A percentile compares a stretch with the other conserved stretches of the same genome.
phyloP scores from a whole-genome alignment of 1,284 basidiomycete genomes.

The Vanrija sp. region DNA sequence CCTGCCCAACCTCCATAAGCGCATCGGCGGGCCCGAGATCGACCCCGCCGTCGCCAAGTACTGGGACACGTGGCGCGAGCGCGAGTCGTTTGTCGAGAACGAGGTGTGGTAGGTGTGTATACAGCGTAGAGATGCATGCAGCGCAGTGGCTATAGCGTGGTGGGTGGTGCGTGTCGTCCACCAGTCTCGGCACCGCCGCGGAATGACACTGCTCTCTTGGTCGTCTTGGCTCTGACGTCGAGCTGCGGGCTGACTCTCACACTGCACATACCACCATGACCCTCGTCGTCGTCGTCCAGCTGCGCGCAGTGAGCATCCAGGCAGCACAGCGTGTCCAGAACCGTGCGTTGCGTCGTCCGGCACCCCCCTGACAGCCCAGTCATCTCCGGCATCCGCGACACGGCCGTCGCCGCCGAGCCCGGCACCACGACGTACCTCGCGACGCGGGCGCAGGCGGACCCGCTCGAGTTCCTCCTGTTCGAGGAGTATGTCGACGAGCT shows the following conservation, averaged over 20 bases:
- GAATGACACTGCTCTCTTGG: too few species aligned
- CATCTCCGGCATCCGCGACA: constrained; percentile 10
- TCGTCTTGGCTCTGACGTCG: too few species aligned
- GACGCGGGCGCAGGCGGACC: constrained; percentile 5
- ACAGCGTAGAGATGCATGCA: neutral
- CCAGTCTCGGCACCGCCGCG: too few species aligned
- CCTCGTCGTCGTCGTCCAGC: constrained; percentile 6
- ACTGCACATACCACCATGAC: constrained; percentile 1
- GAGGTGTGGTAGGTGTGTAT: neutral
- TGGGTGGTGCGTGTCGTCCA: too few species aligned
- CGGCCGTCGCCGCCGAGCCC: constrained; percentile 8
- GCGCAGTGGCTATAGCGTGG: too few species aligned
- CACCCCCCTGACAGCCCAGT: constrained; percentile 6
- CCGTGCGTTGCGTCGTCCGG: neutral
- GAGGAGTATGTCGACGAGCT: constrained; percentile 14
- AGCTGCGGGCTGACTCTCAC: too few species aligned
- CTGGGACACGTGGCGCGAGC: constrained; percentile 3
- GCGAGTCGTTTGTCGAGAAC: constrained; percentile 6
- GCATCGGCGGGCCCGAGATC: constrained; percentile 3
- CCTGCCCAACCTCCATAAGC: constrained; percentile 1
- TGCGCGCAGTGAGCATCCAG: constrained; percentile 1
- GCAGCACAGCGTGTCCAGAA: constrained; percentile 7
- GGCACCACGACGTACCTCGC: constrained; percentile 8
- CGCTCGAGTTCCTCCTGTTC: constrained; percentile 10
- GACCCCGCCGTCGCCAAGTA: constrained; percentile 3